Base-by-base conservation (phyloP, 768 basidiomycete genomes). In the Atractiella rhizophila region DNA sequence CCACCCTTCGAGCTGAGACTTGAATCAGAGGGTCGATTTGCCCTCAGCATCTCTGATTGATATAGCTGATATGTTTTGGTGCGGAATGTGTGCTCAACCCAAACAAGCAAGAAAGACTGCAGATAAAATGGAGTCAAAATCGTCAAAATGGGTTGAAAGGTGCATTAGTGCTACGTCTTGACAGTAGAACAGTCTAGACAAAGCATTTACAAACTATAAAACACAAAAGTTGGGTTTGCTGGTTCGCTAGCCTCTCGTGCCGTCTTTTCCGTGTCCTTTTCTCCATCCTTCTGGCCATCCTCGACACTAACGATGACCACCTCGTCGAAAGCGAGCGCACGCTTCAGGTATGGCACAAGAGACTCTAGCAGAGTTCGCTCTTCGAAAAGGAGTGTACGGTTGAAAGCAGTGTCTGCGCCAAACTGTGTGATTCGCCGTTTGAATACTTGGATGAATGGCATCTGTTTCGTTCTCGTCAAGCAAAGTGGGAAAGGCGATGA, bases 181-280 rank as follows among this genome's bases (percentile, higher is more conserved):
- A n/a, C n/a, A n/a, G n/a, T n/a, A n/a, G n/a, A n/a, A n/a, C n/a
- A n/a, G n/a, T n/a, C n/a, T n/a, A n/a, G n/a, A n/a, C n/a, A n/a
- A n/a, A n/a, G n/a, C n/a, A 23, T 23, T 20, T 23, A 49, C 15
- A 51, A 40, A 37, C 88, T 91, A 56, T 71, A 70, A 59, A 83
- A 88, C 54, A 83, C 76, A 52, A 85, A 77, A 4, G 73, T 74
- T 34, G 85, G 85, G 27, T 63, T 66, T 9, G 78, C 82, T 26
- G 86, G 86, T 60, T 86, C 82, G 10, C 81, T 77, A n/a, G 62
- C 62, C 43, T 83, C 82, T 2, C 61, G 59, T 41, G 66, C 20
- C 9, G 31, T 43, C 20, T 23, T 68, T 39, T 64, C 60, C 51
- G 66, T 54, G 2, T 74, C 77, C 35, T 76, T 73, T 15, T 76